Evolutionary conservation across 768 basidiomycete genomes (phyloP).

Genomic region (Tricholoma terreum): DNA sequence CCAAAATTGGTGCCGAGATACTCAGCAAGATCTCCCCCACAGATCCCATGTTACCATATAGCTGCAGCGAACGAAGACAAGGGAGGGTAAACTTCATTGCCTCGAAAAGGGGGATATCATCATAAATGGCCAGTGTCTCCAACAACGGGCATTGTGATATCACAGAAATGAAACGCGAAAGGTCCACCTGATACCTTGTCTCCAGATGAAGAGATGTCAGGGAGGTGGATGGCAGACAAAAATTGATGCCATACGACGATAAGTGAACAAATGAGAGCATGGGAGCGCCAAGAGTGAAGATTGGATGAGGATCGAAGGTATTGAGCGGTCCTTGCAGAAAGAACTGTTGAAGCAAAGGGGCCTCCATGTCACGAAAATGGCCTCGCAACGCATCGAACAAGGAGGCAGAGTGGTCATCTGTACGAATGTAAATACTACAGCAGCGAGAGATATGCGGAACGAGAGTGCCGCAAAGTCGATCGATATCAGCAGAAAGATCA

Average conservation of each 20-base stretch:
- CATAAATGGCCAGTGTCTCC: not conserved
- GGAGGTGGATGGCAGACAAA: not conserved
- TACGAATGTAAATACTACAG: not conserved
- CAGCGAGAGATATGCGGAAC: not conserved
- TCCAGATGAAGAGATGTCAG: not conserved
- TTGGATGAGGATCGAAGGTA: not conserved
- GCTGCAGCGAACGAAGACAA: not conserved
- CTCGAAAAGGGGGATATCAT: not conserved
- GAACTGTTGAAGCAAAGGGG: not conserved
- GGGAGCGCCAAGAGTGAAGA: not conserved
- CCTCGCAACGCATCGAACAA: not conserved
- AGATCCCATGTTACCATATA: not conserved
- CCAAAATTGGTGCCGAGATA: not conserved
- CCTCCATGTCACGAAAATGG: not conserved
- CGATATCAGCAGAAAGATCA: not conserved
- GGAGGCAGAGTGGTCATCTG: not conserved
- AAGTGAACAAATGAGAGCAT: not conserved
- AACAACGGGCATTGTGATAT: not conserved
- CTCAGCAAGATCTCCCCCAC: not conserved
- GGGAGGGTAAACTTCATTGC: not conserved
- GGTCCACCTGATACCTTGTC: too few species aligned
- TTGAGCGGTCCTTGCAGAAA: too few species aligned
- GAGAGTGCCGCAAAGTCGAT: not conserved
- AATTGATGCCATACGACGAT: too few species aligned
- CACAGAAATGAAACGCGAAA: not conserved